Base-by-base conservation (phyloP, 306 rosid species). In the Ceratonia siliqua region DNA sequence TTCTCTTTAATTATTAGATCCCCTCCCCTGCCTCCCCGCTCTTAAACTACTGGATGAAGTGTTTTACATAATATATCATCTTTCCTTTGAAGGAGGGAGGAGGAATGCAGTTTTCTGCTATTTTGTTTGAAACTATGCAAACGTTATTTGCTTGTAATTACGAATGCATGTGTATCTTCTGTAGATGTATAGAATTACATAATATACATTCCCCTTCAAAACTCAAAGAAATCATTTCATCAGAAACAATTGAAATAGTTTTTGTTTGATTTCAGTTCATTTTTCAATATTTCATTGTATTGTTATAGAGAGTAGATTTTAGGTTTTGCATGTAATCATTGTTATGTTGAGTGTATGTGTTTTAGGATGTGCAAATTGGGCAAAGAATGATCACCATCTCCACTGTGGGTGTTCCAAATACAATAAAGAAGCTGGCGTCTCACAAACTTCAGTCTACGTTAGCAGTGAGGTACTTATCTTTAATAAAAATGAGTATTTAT, bases 341-440 rank as follows among this genome's bases (percentile, higher is more conserved):
- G 36, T 63, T 78, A 43, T 75, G 67, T 10, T 63, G 46, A 49
- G n/a, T 49, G 56, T 64, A 65, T 73, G 33, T 74, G 70, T 76
- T 69, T 49, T 13, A 94, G 98, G 98, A 91, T 74, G 82, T 91
- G 70, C 87, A 85, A 92, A 94, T 94, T 83, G 98, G 98, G 73
- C 97, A 94, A 86, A 85, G 98, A 83, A 90, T 94, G 98, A 94
- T 94, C 65, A 94, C 98, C 73, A 90, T 94, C 59, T 91, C 97
- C 68, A 94, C 98, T 2, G 98, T 94, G 71, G 98, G 98, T 5
- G 98, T 91, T 83, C 98, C 98, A 54, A 94, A 94, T 84, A 91
- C 98, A 41, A 88, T 94, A 61, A 88, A 79, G 83, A 91, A 54
- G 90, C 80, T 94, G 79, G 98, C 98, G 74, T 80, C 98, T 73